Conservation (phyloP, 1,139 yeast genomes). For the Pichia sp. region DNA sequence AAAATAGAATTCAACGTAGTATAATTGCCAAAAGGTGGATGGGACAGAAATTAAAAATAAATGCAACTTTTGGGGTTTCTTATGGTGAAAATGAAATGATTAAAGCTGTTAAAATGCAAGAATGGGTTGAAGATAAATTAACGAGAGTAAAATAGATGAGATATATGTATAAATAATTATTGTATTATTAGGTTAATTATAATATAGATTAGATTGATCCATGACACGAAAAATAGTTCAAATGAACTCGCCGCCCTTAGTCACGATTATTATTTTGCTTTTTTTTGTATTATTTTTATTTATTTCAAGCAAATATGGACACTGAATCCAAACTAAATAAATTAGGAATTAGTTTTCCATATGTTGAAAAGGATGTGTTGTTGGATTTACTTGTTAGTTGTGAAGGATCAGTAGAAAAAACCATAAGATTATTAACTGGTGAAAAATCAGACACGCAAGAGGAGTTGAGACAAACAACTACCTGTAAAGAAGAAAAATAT, state of each 20-base stretch:
- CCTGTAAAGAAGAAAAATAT: neutral
- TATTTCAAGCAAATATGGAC: slow-evolving; percentile 15
- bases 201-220: too few relatives aligned
- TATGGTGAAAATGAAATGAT: slow-evolving; percentile 58
- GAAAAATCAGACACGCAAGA: slow-evolving; percentile 17
- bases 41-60: slow-evolving; percentile 36
- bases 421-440: slow-evolving; percentile 29
- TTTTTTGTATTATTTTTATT: neutral
- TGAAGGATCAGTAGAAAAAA: slow-evolving; percentile 34
- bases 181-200: too few relatives aligned
- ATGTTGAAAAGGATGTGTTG: slow-evolving; percentile 29
- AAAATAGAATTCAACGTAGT: slow-evolving; percentile 74
- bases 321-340: slow-evolving; percentile 28
- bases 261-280: neutral
- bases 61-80: slow-evolving; percentile 45
- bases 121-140: slow-evolving; percentile 14
- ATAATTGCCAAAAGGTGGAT: slow-evolving; percentile 54
- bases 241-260: neutral
- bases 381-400: slow-evolving; percentile 36
- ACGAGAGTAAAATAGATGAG: neutral
- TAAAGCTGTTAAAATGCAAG: slow-evolving; percentile 19
- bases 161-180: too few relatives aligned
- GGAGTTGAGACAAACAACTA: slow-evolving; percentile 13
- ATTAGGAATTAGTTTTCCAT: slow-evolving; percentile 28
- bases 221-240: too few relatives aligned